Conservation (phyloP, 768 basidiomycete genomes). For the Hypholoma fasciculare region DNA sequence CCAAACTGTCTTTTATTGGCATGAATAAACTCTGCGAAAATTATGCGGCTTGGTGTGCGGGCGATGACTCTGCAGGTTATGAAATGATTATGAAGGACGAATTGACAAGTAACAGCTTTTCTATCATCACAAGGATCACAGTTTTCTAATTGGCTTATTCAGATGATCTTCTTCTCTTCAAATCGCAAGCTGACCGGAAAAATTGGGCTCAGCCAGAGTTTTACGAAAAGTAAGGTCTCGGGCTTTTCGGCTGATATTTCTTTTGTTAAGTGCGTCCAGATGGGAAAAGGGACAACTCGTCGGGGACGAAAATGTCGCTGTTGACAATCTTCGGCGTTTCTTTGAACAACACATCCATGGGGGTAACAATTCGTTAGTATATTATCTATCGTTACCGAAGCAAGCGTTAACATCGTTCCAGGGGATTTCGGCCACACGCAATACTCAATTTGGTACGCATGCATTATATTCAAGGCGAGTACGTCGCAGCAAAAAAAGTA, state of each 20-base stretch:
- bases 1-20: constrained; percentile 75
- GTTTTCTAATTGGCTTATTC: background rate
- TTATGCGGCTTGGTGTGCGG: constrained; percentile 63
- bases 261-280: constrained; percentile 33
- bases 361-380: constrained; percentile 73
- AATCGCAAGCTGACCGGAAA: constrained; percentile 64
- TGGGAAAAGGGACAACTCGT: constrained; percentile 66
- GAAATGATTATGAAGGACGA: constrained; percentile 50
- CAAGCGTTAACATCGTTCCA: constrained; percentile 24
- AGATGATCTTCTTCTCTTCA: constrained; percentile 57
- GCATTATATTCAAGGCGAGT: constrained; percentile 74
- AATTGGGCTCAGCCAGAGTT: constrained; percentile 62
- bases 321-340: constrained; percentile 72
- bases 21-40: constrained; percentile 66
- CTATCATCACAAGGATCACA: background rate
- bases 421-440: constrained; percentile 79
- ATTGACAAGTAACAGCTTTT: constrained; percentile 32
- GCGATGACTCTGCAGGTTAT: constrained; percentile 49
- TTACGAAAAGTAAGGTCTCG: constrained; percentile 52
- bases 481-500: constrained; percentile 68
- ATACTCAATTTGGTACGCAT: constrained; percentile 75
- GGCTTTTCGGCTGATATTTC: background rate
- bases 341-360: constrained; percentile 88
- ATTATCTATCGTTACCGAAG: background rate
- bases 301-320: constrained; percentile 69